Percentiles rank a stretch among this genome's conserved stretches.
These are phyloP conservation scores for Barnettozyma hawaiiensis DNA, from an alignment of 1,139 yeast species.

Conservation along the genomic window DNA sequence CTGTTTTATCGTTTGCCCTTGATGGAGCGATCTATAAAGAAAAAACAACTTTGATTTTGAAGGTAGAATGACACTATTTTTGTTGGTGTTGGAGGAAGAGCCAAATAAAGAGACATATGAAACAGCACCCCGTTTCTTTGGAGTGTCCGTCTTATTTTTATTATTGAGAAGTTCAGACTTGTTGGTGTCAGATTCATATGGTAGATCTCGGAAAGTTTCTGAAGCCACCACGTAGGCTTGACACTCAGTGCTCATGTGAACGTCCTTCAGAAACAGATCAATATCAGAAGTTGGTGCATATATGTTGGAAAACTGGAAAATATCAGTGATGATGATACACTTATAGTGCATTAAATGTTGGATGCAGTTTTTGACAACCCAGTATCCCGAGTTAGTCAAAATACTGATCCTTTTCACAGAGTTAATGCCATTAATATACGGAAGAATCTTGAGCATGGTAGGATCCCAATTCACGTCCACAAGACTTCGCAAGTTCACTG, in stretches of 20 bases:
- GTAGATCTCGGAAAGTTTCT: slow-evolving; percentile 23
- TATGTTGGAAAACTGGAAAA: slow-evolving; percentile 82
- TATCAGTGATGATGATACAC: slow-evolving; percentile 75
- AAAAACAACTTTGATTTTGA: slow-evolving; percentile 63
- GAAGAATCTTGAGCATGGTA: slow-evolving; percentile 82
- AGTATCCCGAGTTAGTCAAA: slow-evolving; percentile 75
- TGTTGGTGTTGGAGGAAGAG: slow-evolving; percentile 12
- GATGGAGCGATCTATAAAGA: slow-evolving; percentile 72
- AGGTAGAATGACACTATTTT: slow-evolving; percentile 39
- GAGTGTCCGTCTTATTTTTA: slow-evolving; percentile 1
- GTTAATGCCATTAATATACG: slow-evolving; percentile 83
- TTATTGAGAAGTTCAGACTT: neutral
- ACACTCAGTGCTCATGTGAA: slow-evolving; percentile 73
- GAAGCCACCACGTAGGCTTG: slow-evolving; percentile 66
- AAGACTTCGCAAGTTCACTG: slow-evolving; percentile 62
- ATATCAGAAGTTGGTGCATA: slow-evolving; percentile 87
- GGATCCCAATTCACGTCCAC: slow-evolving; percentile 97
- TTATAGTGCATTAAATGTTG: slow-evolving; percentile 89
- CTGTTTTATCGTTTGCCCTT: slow-evolving; percentile 69
- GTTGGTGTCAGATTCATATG: slow-evolving; percentile 20
- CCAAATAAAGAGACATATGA: slow-evolving; percentile 13
- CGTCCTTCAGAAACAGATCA: slow-evolving; percentile 57
- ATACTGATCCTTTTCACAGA: slow-evolving; percentile 73
- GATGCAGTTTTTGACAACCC: slow-evolving; percentile 76
- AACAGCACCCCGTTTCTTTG: slow-evolving; percentile 3